Conservation (phyloP, 225 moss, liverwort and hornwort genomes). For the Sphagnum contortum region DNA sequence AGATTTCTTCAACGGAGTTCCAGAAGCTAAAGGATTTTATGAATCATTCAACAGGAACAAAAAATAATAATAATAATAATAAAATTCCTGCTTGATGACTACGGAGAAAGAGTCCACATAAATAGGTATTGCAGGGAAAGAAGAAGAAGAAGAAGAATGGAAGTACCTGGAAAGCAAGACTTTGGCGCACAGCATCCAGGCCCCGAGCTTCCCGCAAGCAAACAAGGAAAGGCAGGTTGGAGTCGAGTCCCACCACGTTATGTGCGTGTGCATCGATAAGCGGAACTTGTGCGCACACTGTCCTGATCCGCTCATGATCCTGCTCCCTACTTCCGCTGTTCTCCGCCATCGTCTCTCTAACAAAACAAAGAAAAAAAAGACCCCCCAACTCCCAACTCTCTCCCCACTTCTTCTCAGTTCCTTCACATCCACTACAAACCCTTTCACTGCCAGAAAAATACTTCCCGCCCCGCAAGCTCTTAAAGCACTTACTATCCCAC, state of each 20-base stretch:
- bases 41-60: neutral
- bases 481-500: too few relatives aligned
- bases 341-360: conserved; percentile 23
- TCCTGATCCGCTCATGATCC: conserved; percentile 56
- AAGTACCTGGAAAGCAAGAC: conserved; percentile 80
- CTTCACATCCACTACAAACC: too few relatives aligned
- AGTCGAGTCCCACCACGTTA: conserved; percentile 82
- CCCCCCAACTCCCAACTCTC: too few relatives aligned
- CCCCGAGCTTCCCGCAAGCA: conserved; percentile 80
- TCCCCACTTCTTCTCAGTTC: too few relatives aligned
- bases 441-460: too few relatives aligned
- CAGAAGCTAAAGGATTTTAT: neutral
- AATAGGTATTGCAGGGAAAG: neutral
- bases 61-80: neutral
- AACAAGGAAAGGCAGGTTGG: conserved; percentile 60
- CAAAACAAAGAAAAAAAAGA: too few relatives aligned
- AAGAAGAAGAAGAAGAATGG: neutral
- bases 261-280: conserved; percentile 93
- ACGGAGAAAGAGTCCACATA: neutral
- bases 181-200: conserved; percentile 65
- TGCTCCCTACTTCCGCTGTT: conserved; percentile 17
- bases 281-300: conserved; percentile 59
- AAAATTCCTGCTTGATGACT: neutral
- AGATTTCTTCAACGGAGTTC: neutral
- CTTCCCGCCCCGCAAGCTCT: too few relatives aligned